Evolutionary conservation across 371 early-diverging fungal species (phyloP).

Genomic region (Mucor piriformis): DNA sequence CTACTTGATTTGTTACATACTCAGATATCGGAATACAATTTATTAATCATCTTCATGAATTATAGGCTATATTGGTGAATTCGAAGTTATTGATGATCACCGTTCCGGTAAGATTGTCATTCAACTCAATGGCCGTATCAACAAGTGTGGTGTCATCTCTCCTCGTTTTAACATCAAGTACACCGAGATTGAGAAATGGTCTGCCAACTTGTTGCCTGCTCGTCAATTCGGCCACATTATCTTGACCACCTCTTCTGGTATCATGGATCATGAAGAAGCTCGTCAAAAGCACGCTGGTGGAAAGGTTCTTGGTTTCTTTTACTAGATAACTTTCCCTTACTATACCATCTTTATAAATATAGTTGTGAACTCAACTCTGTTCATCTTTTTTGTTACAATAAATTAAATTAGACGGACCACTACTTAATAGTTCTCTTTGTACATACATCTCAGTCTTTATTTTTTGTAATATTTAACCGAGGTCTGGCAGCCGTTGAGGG

Average conservation of each 20-base stretch:
- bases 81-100: conserved; percentile 98
- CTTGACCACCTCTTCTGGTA: conserved; percentile 97
- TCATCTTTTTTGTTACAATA: not conserved
- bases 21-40: conserved; percentile 17
- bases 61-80: conserved; percentile 97
- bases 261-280: conserved; percentile 99
- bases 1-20: conserved; percentile 1
- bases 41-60: conserved; percentile 3
- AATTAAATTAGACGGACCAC: not conserved
- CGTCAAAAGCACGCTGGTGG: conserved; percentile 98
- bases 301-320: conserved; percentile 94
- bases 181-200: conserved; percentile 95
- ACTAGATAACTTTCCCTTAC: conserved; percentile 36
- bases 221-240: conserved; percentile 99
- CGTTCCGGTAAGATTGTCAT: conserved; percentile 99
- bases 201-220: conserved; percentile 96
- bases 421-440: no score
- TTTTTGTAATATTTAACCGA: no score
- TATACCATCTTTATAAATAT: not conserved
- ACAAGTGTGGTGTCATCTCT: conserved; percentile 99
- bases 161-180: conserved; percentile 98
- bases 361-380: not conserved
- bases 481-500: no score
- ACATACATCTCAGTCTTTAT: not conserved
- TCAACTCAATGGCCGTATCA: conserved; percentile 98